Base-by-base conservation (phyloP, 1,284 basidiomycete species). In the Apiotrichum gracile region DNA sequence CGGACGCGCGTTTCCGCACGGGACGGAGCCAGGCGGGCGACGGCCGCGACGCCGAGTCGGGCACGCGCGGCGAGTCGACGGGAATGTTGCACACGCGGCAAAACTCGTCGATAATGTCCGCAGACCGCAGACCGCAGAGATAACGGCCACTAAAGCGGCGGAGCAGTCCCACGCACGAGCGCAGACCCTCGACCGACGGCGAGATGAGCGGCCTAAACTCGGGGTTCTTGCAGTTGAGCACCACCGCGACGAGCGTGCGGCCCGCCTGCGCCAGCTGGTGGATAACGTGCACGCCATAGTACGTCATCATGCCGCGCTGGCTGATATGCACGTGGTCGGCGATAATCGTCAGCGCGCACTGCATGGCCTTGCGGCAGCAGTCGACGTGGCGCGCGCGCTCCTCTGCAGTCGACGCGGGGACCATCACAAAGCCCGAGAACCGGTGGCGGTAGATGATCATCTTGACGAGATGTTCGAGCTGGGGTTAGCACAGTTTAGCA, bases 181-280 rank as follows among this genome's bases (percentile, higher is more conserved):
- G 81, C 44, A 92, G 77, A 0, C 86, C 87, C 52, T 92, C 88
- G 49, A 92, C 80, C 8, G 86, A 84, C 29, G 87, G 82, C 14
- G 87, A 81, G 47, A 91, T 88, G 54, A 91, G 74, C 29, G 83
- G 81, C 17, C 73, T 53, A 58, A 76, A 77, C 57, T 88, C 72
- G 27, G 72, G 68, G 49, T 70, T 70, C 45, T 76, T 72, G 63
- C 75, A 76, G 51, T 88, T 88, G 43, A 92, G 78, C 19, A 92
- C 78, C 56, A 91, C 82, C 16, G 88, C 88, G 47, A 92, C 83
- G 13, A 92, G 79, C 1, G 90, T 91, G 43, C 90, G 82, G 5
- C 90, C 90, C n/a, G 90, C 90, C 66, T 91, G 89, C 1, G 90
- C 91, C 47, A 92, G 78, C 70, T 92, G 90, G 68, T 93, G 90